Evolutionary conservation across 75 land plant species (phyloP).

Genomic region (Chamaecyparis obtusa): DNA sequence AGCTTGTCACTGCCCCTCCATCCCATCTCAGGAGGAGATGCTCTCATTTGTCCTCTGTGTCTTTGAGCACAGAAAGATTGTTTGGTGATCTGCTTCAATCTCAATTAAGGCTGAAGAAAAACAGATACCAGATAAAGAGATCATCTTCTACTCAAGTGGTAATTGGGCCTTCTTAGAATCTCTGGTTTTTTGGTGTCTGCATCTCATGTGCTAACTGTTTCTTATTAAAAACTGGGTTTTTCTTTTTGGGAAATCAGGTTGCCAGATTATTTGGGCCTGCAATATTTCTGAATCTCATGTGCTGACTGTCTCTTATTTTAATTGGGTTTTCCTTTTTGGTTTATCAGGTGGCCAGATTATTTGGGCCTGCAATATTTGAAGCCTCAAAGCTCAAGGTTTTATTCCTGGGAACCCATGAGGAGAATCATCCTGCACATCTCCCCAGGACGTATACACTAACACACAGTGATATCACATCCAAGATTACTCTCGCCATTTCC

Average conservation of each 20-base stretch:
- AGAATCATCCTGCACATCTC: conserved; percentile 57
- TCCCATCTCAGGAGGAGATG: neutral
- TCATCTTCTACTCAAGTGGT: neutral
- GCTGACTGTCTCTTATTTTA: too few species aligned
- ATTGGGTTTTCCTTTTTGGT: neutral
- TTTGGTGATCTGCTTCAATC: neutral
- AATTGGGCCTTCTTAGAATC: neutral
- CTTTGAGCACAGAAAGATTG: neutral
- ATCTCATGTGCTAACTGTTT: neutral
- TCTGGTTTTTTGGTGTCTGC: neutral
- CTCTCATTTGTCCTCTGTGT: neutral
- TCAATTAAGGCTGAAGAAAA: neutral
- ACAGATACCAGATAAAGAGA: neutral
- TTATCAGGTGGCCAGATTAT: conserved; percentile 57
- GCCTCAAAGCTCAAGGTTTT: conserved; percentile 76
- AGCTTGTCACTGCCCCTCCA: neutral
- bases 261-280: conserved; percentile 76
- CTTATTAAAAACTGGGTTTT: neutral
- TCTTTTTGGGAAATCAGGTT: conserved; percentile 19
- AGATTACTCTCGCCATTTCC: conserved; percentile 72
- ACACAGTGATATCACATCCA: conserved; percentile 76
- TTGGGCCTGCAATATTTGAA: conserved; percentile 79
- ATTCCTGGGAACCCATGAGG: conserved; percentile 61
- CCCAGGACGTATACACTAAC: conserved; percentile 81
- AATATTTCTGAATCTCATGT: conserved; percentile 26